These are phyloP conservation scores for Fragilaria crotonensis DNA, from an alignment of 108 stramenopile species.

Conservation along the genomic window DNA sequence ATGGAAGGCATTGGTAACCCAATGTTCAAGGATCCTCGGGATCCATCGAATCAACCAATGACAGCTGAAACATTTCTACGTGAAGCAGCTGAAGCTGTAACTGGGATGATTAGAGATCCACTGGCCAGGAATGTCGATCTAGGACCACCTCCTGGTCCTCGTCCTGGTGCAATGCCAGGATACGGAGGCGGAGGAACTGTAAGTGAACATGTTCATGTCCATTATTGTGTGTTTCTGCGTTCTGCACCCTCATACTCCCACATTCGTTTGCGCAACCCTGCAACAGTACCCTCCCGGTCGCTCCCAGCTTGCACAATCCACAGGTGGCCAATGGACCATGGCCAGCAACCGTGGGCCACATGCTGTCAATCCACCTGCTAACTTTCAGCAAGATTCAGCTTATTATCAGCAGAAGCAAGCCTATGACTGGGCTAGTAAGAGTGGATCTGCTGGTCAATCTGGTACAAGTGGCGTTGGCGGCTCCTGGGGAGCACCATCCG, in stretches of 20 bases:
- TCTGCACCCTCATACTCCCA: no score
- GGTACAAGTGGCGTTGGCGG: conserved; percentile 73
- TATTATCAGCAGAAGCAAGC: neutral
- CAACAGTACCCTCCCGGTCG: conserved; percentile 74
- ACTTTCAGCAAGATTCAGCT: conserved; percentile 14
- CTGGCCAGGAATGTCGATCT: conserved; percentile 52
- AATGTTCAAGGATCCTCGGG: conserved; percentile 80
- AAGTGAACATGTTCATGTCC: neutral
- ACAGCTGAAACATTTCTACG: conserved; percentile 30
- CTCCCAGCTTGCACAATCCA: conserved; percentile 54
- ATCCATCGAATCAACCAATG: conserved; percentile 14
- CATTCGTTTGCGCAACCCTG: no score
- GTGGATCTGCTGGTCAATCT: conserved; percentile 20
- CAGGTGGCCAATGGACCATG: conserved; percentile 87
- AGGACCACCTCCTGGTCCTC: neutral
- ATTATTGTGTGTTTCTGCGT: no score
- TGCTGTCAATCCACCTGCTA: conserved; percentile 34
- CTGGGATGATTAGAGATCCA: conserved; percentile 86
- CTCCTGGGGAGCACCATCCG: conserved; percentile 42
- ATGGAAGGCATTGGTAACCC: conserved; percentile 92
- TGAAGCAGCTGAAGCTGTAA: conserved; percentile 57
- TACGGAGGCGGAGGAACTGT: neutral
- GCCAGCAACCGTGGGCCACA: conserved; percentile 78
- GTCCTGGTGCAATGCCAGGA: neutral
- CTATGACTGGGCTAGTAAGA: conserved; percentile 2